A percentile compares a stretch with the other conserved stretches of the same genome.
phyloP scores from a whole-genome alignment of 2,329 filamentous ascomycete species.

The Ascomycota sp. region DNA sequence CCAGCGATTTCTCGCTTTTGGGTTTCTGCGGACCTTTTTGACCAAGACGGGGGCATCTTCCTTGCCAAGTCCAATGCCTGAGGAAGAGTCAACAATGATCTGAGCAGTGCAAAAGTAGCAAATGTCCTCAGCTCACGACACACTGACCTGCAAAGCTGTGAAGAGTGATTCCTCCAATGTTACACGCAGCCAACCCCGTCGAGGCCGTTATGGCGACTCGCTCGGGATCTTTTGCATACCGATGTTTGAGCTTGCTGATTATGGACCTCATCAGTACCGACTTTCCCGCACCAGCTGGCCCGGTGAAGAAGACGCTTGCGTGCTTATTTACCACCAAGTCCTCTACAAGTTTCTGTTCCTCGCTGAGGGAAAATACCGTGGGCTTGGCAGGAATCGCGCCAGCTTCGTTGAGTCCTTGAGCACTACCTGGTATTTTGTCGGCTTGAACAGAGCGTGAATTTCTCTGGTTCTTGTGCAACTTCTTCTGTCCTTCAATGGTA shows the following conservation, averaged over 20 bases:
- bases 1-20: conserved; percentile 79
- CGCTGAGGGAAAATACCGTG: conserved; percentile 48
- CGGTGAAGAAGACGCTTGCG: conserved; percentile 93
- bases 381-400: conserved; percentile 16
- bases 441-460: conserved; percentile 19
- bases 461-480: conserved; percentile 42
- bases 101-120: too few relatives aligned
- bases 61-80: conserved; percentile 71
- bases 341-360: conserved; percentile 70
- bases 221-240: conserved; percentile 58
- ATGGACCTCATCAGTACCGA: conserved; percentile 89
- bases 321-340: conserved; percentile 60
- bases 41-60: conserved; percentile 62
- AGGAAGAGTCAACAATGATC: background rate
- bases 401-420: conserved; percentile 19
- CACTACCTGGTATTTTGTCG: conserved; percentile 15
- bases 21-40: conserved; percentile 77
- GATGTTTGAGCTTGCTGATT: conserved; percentile 59
- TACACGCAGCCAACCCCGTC: conserved; percentile 87
- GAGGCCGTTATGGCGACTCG: conserved; percentile 85
- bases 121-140: too few relatives aligned
- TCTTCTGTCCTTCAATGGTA: conserved; percentile 58
- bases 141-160: conserved; percentile 69
- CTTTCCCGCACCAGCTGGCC: conserved; percentile 90
- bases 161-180: conserved; percentile 85